These are phyloP conservation scores for Neopestalotiopsis clavispora DNA, from an alignment of 2,329 filamentous ascomycete genomes.

Conservation along the genomic window DNA sequence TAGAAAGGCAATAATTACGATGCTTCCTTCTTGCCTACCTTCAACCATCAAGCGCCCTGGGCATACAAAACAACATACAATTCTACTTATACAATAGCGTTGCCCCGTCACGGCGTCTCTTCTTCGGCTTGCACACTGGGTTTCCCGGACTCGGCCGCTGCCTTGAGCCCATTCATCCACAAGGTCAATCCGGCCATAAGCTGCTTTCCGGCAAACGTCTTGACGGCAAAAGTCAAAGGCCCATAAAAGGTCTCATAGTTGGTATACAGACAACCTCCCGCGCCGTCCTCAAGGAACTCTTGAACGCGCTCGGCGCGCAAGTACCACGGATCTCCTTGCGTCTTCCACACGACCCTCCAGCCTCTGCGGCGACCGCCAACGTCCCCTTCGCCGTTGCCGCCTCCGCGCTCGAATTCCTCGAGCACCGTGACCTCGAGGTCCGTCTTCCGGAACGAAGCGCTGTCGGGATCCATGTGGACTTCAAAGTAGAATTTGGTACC, in stretches of 20 bases:
- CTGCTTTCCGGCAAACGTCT: constrained; percentile 34
- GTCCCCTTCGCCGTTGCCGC: no score
- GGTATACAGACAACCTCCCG: constrained; percentile 42
- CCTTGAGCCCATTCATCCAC: constrained; percentile 46
- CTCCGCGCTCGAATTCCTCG: constrained; percentile 35
- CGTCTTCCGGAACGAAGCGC: constrained; percentile 23
- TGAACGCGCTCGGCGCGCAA: constrained; percentile 46
- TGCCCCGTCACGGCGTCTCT: neutral
- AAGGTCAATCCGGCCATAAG: constrained; percentile 41
- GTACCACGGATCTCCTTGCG: constrained; percentile 36
- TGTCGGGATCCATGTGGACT: constrained; percentile 36
- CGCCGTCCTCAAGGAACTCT: constrained; percentile 42
- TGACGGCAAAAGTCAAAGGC: constrained; percentile 39
- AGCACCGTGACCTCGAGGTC: constrained; percentile 36
- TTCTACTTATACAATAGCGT: no score
- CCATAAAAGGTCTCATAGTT: constrained; percentile 54
- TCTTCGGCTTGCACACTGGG: neutral
- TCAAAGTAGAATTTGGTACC: constrained; percentile 39
- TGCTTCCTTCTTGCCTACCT: no score
- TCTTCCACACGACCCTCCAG: constrained; percentile 45
- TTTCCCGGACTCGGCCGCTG: constrained; percentile 28
- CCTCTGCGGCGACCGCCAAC: constrained; percentile 30
- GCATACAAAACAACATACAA: no score
- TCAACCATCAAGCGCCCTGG: no score
- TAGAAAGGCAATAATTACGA: no score